Evolutionary conservation across 257 asterid species (phyloP), one percentile per base, ranked within the genome.

Genomic region (Ehretia macrophylla): DNA sequence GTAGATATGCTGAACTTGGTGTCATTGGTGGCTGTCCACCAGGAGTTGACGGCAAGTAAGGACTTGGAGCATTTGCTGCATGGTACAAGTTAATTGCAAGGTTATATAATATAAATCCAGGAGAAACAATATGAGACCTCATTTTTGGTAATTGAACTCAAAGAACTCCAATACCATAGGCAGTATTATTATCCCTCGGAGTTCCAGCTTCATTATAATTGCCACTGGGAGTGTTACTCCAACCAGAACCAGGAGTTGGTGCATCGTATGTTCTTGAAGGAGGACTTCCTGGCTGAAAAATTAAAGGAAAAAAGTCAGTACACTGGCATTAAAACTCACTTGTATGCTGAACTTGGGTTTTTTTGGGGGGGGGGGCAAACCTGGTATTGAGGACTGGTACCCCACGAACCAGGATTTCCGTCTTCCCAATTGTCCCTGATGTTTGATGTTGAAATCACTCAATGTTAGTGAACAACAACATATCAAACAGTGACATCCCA

Each of bases 11-110:
- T 27, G 98, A 91, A 74, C 95, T 88, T 48, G 98, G 96, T 0
- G 96, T 91, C 96, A 88, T 83, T 6, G 98, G 98, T 47, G 94
- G 96, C 69, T 86, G 96, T 48, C 98, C 98, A 59, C 98, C 95
- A 39, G 99, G 97, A 44, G 97, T 88, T 12, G 96, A 86, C 44
- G 99, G 97, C 73, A 93, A 61, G 77, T 89, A 89, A n/a, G 99
- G 99, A 66, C 97, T 93, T 21, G 99, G 96, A 63, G 95, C 99
- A 86, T 89, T 93, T 68, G 84, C 99, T 93, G 84, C 55, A 60
- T 20, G 64, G 58, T 55, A 71, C 47, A 51, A 20, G 56, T 42
- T n/a, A n/a, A n/a, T n/a, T 17, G 35, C 17, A 16, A 27, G 22
- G 54, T 18, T 42, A 52, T 46, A 55, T 22, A 32, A 50, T 18